Base-by-base conservation (phyloP, 257 asterid genomes). In the Leptodermis oblonga region DNA sequence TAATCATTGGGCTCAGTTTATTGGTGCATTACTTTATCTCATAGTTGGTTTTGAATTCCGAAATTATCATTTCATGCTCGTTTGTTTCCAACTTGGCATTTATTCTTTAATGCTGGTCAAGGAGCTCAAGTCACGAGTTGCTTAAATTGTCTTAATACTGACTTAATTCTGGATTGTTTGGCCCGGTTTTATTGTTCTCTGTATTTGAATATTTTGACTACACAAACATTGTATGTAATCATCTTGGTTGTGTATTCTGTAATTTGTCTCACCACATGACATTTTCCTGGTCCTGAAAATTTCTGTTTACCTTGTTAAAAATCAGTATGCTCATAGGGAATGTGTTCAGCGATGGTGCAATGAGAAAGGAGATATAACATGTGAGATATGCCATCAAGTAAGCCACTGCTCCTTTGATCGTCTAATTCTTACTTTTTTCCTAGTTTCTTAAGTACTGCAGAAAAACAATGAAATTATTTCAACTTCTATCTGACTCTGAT, bases 381-480 rank as follows among this genome's bases (percentile, higher is more conserved):
- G 87, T 28, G 87, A 83, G 83, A 83, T 83, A 33, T 83, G 87
- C 67, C 82, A 78, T 68, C 87, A 83, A 81, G 87, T 80, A 65
- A 37, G 59, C 58, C 30, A 7, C 33, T 42, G 8, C 60, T 13
- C 25, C 41, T 45, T 68, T 70, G n/a, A n/a, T 59, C 46, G 30
- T 25, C 13, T 65, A 17, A 22, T 48, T 46, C 22, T n/a, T 11
- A n/a, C 9, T 8, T 59, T 46, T 42, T 28, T 74, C 46, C 42
- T 43, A 37, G 51, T 25, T 53, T 25, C 63, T 59, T 15, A 54
- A 43, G 22, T 23, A 1, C 61, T 33, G 9, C 13, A 8, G 41
- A 52, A 36, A 34, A 2, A 65, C 15, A 30, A 18, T 17, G 43
- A 4, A 48, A 46, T 22, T 67, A 9, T 49, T 7, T 67, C 3